phyloP scores from a whole-genome alignment of 1,284 basidiomycete genomes.

The Apiotrichum laibachii region DNA sequence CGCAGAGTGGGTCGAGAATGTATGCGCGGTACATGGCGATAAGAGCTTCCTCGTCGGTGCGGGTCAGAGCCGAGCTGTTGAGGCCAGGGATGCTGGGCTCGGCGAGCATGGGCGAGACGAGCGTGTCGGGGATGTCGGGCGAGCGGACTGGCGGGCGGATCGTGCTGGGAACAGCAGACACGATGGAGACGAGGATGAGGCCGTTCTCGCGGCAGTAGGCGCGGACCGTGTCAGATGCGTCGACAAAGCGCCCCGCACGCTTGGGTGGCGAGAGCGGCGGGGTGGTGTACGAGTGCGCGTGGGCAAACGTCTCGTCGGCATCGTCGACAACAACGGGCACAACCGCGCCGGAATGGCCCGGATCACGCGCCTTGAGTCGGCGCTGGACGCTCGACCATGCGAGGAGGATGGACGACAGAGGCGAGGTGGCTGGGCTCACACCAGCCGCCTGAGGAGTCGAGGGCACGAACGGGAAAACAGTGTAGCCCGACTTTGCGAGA shows the following conservation, averaged over 20 bases:
- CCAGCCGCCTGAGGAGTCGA: slow-evolving; percentile 18
- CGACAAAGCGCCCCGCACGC: slow-evolving; percentile 28
- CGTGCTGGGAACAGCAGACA: slow-evolving; percentile 24
- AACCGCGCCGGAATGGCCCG: slow-evolving; percentile 37
- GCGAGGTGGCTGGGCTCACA: slow-evolving; percentile 21
- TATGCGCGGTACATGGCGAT: slow-evolving; percentile 36
- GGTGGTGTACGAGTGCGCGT: slow-evolving; percentile 8
- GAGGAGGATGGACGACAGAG: slow-evolving; percentile 37
- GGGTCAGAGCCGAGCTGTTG: slow-evolving; percentile 19
- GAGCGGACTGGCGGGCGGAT: background rate
- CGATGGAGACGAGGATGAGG: slow-evolving; percentile 34
- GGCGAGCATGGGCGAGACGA: slow-evolving; percentile 1
- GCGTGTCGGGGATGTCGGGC: slow-evolving; percentile 1
- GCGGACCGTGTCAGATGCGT: slow-evolving; percentile 44
- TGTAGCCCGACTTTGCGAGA: slow-evolving; percentile 45
- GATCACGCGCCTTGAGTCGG: slow-evolving; percentile 31
- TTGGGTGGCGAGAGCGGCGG: slow-evolving; percentile 19
- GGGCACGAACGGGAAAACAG: slow-evolving; percentile 44
- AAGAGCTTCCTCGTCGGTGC: slow-evolving; percentile 35
- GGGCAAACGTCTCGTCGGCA: slow-evolving; percentile 20
- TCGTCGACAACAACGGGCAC: slow-evolving; percentile 46
- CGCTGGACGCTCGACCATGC: slow-evolving; percentile 43
- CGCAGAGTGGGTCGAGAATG: slow-evolving; percentile 39
- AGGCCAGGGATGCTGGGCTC: slow-evolving; percentile 11
- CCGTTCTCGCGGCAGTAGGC: slow-evolving; percentile 41